These are phyloP conservation scores for Eudorina sp. DNA, from an alignment of 139 green algal species.

Conservation along the genomic window DNA sequence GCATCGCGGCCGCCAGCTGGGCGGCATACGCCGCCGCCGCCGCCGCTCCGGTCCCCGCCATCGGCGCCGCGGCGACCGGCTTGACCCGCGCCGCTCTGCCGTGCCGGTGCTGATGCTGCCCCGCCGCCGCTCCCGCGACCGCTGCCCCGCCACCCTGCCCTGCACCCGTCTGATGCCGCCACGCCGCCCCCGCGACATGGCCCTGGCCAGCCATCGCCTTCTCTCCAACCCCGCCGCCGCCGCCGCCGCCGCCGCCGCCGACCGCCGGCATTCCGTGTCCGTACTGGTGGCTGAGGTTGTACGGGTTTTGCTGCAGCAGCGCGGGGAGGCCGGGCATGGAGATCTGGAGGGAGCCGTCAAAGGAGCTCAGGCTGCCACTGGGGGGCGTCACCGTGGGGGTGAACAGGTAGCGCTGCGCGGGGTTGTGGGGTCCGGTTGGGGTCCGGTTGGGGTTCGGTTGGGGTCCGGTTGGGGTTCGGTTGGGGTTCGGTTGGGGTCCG, in stretches of 20 bases:
- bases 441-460: no score
- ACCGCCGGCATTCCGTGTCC: not conserved
- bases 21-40: no score
- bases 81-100: no score
- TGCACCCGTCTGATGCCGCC: not conserved
- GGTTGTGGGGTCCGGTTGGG: no score
- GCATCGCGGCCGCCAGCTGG: no score
- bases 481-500: not conserved
- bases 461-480: no score
- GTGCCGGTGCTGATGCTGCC: no score
- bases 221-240: not conserved
- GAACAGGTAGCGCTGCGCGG: not conserved
- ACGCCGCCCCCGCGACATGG: not conserved
- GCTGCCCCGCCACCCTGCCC: no score
- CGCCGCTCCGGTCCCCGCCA: no score
- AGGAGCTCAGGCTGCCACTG: not conserved
- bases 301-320: not conserved
- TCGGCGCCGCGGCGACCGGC: no score
- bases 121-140: no score
- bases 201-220: not conserved
- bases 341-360: not conserved
- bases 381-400: not conserved
- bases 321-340: conserved; percentile 2
- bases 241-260: not conserved
- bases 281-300: not conserved